A percentile compares a stretch with the other conserved stretches of the same genome.
Conservation (phyloP, 768 basidiomycete species). For the Gloeopeniophorella convolvens region DNA sequence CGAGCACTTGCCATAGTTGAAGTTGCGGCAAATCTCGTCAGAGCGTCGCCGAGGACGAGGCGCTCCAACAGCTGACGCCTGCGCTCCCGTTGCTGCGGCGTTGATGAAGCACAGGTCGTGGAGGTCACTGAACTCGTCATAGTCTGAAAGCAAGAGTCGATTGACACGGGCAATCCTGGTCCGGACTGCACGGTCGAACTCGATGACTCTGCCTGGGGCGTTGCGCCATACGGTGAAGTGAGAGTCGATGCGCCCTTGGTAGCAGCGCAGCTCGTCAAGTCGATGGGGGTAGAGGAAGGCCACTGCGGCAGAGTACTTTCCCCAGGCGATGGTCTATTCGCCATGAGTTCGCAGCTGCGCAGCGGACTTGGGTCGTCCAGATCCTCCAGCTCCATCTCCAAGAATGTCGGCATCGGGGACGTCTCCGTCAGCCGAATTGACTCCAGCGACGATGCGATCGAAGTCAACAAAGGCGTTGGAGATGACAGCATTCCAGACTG, state of each 20-base stretch:
- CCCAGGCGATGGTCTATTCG: too few relatives aligned
- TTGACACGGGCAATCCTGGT: conserved; percentile 21
- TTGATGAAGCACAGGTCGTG: conserved; percentile 3
- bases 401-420: conserved; percentile 16
- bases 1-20: conserved; percentile 22
- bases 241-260: too few relatives aligned
- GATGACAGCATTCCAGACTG: conserved; percentile 27
- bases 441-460: conserved; percentile 23
- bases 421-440: conserved; percentile 16
- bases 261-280: conserved; percentile 24
- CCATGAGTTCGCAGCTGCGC: too few relatives aligned
- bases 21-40: conserved; percentile 21
- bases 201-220: conserved; percentile 24
- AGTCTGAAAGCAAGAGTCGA: conserved; percentile 23
- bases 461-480: conserved; percentile 26
- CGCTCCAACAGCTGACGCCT: not conserved
- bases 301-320: too few relatives aligned
- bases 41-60: not conserved
- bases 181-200: conserved; percentile 29
- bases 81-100: not conserved
- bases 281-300: conserved; percentile 27
- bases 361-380: too few relatives aligned
- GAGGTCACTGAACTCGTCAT: conserved; percentile 10
- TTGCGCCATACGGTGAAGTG: conserved; percentile 16
- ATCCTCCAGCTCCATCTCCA: conserved; percentile 18